Evolutionary conservation across 1,139 yeast species (phyloP), one percentile per base, ranked within the genome.

Genomic region (Hyphopichia khmerensis): DNA sequence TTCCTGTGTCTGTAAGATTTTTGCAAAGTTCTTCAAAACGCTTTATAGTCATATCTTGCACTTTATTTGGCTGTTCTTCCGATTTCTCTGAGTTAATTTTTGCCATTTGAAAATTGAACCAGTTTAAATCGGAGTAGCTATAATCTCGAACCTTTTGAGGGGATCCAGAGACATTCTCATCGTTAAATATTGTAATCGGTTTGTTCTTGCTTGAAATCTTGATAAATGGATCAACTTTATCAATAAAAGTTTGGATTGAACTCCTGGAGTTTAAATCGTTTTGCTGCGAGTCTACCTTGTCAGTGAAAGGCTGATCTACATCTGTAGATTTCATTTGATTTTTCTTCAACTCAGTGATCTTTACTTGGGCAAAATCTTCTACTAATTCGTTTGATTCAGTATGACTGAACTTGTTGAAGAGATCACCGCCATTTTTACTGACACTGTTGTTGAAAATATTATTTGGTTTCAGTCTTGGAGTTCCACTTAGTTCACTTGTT

Each of bases 71-170:
- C 4, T 17, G 2, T 10, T 40, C 39, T 9, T 47, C 51, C 8
- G 38, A 41, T 11, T 43, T 40, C 5, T 39, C 41, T 4, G 34
- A 48, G 6, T 40, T 39, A 13, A 40, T 43, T 27, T 56, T 65
- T 1, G 73, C 67, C 29, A 69, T 46, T 49, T 68, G 72, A 39
- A 62, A 68, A 43, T 68, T 70, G 50, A 68, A 71, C 77, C 77
- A 72, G 45, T 67, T 72, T 42, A 55, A 47, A 21, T 69, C 74
- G 1, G 62, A 48, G 40, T 67, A 68, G 40, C 60, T 60, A 46
- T 67, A 66, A 5, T 61, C 62, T 23, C 51, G 51, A 1, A 56
- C 59, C 41, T 65, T 67, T 37, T 64, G 71, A 0, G 72, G 72
- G 0, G 74, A 68, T 4, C 70, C 69, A 8, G 52, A 43, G 5